Evolutionary conservation across 371 early-diverging fungal species (phyloP), one percentile per base, ranked within the genome.

Genomic region (Mucor velutinosus): DNA sequence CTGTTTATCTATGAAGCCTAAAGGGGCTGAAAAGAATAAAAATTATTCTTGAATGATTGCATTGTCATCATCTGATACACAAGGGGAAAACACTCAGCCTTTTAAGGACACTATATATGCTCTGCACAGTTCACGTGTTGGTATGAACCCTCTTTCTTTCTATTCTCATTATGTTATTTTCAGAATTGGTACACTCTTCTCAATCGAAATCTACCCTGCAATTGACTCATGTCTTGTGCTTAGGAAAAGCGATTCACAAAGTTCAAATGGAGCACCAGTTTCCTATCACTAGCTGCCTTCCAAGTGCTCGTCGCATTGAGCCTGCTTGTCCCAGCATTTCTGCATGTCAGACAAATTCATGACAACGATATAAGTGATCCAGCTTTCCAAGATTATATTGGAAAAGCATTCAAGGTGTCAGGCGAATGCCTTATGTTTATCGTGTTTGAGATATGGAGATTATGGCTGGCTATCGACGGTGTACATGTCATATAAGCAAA

Each of bases 391-490:
- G 30, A 32, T 7, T 56, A 56, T 8, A 17, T 10, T n/a, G 56
- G 32, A 5, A 56, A 56, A n/a, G 29, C 56, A 30, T 56, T 57
- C 37, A 64, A 57, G 19, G 64, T 64, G 4, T 37, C 53, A 19
- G 37, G 37, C 15, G 67, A 62, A 27, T 55, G 39, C 8, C 15
- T 39, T 7, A 41, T 61, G 29, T 67, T 62, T 33, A 67, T 67
- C 23, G 32, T 55, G 4, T 56, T 62, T 21, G 67, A 62, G 27
- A 8, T 56, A 14, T 67, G 67, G 67, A 30, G 45, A 21, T 1
- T 67, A 32, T 67, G 62, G 61, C 23, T 62, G 32, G 61, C 59
- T 27, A 30, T 62, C 5, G 67, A 67, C 21, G 62, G 67, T 32
- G 62, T 67, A 33, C 33, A 67, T n/a, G 33, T 12, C 7, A 19